Base-by-base conservation (phyloP, 441 rosid genomes). In the Daphne laureola region DNA sequence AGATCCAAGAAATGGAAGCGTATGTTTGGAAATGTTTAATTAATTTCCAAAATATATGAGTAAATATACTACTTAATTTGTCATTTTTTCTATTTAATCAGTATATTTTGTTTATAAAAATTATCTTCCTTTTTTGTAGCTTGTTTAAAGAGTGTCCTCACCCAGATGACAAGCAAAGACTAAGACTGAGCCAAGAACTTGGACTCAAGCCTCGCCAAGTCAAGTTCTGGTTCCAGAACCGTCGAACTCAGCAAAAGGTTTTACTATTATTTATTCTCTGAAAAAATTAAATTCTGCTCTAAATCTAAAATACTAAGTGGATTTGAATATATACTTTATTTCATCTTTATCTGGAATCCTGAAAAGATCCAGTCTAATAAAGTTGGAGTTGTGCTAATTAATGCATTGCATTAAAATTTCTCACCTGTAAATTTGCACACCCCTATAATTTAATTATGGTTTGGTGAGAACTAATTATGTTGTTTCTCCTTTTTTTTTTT, bases 1-100 rank as follows among this genome's bases (percentile, higher is more conserved):
- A 90, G 90, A 90, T 90, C 82, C 88, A 83, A 72, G 90, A 87
- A 71, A 77, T 90, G 98, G 98, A 90, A 83, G 71, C 90, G 98
- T 90, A 90, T 40, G 58, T 11, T 51, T 59, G 8, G 12, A 13
- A 0, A 53, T 21, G 25, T 21, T 41, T n/a, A n/a, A n/a, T n/a
- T n/a, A n/a, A n/a, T n/a, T n/a, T n/a, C n/a, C n/a, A n/a, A n/a
- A n/a, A n/a, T n/a, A n/a, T n/a, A n/a, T n/a, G n/a, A n/a, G n/a
- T n/a, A n/a, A n/a, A n/a, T n/a, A n/a, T n/a, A n/a, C n/a, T n/a
- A n/a, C n/a, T 57, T 16, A 5, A 27, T 61, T 17, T 36, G 4
- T 17, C 9, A 3, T 12, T 40, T 25, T 18, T 16, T 5, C 14
- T 31, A 21, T 21, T 45, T 5, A 5, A 45, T 12, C 0, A n/a